Base-by-base conservation (phyloP, 2,329 filamentous ascomycete genomes). In the Bimuria novae-zelandiae region DNA sequence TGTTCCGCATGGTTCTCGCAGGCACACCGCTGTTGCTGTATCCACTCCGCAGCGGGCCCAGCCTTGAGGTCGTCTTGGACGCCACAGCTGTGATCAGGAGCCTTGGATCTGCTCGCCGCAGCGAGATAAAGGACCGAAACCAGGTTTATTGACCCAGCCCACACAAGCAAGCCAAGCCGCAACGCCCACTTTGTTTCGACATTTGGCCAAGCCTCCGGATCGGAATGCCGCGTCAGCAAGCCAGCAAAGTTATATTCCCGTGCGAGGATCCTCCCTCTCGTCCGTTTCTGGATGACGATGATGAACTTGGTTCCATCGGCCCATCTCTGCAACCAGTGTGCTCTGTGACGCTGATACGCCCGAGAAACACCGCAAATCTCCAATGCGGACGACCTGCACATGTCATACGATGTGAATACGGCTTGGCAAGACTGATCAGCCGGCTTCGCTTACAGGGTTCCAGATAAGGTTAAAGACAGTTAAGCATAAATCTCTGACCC, bases 381-480 rank as follows among this genome's bases (percentile, higher is more conserved):
- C 30, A 25, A 35, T 11, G 25, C 12, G 29, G 8, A 32, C 5
- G 37, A 22, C 29, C n/a, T 51, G 43, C 51, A 46, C 19, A 30
- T 52, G 48, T 51, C 50, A 52, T 60, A 53, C 57, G 54, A 60
- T 54, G 40, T 51, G 44, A 52, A 43, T 41, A 48, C 39, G 54
- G 40, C 52, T 51, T 43, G 50, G 47, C 32, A 14, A 25, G 40
- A n/a, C n/a, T 51, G 49, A 60, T 64, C 64, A 61, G 52, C 61
- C 57, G 54, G 59, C 33, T 64, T 62, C 61, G 53, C 52, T 55
- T 64, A 51, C 59, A 64, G 54, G 62, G 54, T 60, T 58, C 56
- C 57, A 69, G 67, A 70, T 72, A 71, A 72, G 67, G 66, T 69
- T 72, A 62, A 53, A 63, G 59, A 62, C 64, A 64, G 60, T 70